phyloP scores from a whole-genome alignment of 2,329 filamentous ascomycete species.

The Cercospora janseana region DNA sequence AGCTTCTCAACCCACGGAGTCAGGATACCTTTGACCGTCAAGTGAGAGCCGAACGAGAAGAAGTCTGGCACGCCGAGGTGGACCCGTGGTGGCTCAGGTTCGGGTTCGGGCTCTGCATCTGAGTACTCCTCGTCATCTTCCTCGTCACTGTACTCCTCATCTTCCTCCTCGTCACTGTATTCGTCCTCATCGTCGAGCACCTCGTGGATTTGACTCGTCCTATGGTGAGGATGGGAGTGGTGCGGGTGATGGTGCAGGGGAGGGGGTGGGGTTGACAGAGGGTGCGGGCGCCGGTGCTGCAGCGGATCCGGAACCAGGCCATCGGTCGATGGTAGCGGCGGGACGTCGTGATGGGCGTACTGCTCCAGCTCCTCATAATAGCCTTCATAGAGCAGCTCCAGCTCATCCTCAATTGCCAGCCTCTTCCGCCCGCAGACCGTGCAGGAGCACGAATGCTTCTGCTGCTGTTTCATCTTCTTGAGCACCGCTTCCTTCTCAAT shows the following conservation, averaged over 20 bases:
- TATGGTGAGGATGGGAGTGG: slow-evolving; percentile 54
- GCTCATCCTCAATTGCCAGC: slow-evolving; percentile 94
- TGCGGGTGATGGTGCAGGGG: slow-evolving; percentile 19
- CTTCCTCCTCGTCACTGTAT: slow-evolving; percentile 57
- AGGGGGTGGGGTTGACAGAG: slow-evolving; percentile 35
- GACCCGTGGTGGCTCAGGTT: slow-evolving; percentile 59
- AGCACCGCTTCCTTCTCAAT: slow-evolving; percentile 98
- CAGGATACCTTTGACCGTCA: slow-evolving; percentile 79
- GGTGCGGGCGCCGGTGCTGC: slow-evolving; percentile 43
- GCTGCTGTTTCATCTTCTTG: slow-evolving; percentile 99
- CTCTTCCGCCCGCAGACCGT: slow-evolving; percentile 95
- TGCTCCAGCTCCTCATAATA: slow-evolving; percentile 98
- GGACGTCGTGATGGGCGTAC: slow-evolving; percentile 83
- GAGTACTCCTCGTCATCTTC: slow-evolving; percentile 66
- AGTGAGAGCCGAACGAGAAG: slow-evolving; percentile 94
- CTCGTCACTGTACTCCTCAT: slow-evolving; percentile 61
- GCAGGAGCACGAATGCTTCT: slow-evolving; percentile 98
- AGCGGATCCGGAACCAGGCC: slow-evolving; percentile 65
- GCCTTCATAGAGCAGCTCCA: slow-evolving; percentile 95
- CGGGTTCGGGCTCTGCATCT: slow-evolving; percentile 59
- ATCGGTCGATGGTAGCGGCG: slow-evolving; percentile 51
- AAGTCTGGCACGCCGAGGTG: slow-evolving; percentile 70
- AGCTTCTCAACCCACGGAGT: slow-evolving; percentile 39
- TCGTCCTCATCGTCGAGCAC: slow-evolving; percentile 59
- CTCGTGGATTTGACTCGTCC: slow-evolving; percentile 70